A percentile compares a stretch with the other conserved stretches of the same genome.
Evolutionary conservation across 2,329 filamentous ascomycete species (phyloP).

Genomic region (Myriosclerotinia curreyana): DNA sequence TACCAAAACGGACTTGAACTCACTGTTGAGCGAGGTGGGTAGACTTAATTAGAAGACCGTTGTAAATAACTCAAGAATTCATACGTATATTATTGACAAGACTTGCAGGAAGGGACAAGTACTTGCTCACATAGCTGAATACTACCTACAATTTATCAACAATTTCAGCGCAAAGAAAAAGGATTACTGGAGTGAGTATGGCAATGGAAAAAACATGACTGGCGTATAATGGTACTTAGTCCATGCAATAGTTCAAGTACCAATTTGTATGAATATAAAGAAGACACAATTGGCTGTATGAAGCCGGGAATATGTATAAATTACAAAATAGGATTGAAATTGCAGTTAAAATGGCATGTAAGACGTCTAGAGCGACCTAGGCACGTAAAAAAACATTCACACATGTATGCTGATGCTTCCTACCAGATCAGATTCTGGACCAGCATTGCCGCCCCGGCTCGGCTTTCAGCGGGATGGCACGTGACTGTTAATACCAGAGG

Average conservation of each 20-base stretch:
- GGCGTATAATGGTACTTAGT: background rate
- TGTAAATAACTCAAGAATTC: background rate
- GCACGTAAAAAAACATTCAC: background rate
- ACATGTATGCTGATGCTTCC: background rate
- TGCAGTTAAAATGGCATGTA: background rate
- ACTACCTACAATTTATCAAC: background rate
- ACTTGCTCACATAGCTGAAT: background rate
- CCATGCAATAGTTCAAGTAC: background rate
- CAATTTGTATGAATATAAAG: background rate
- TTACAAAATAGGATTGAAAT: background rate
- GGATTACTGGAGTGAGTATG: background rate
- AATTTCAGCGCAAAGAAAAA: background rate
- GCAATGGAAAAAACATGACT: background rate
- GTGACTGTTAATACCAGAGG: background rate
- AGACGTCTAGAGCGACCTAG: background rate
- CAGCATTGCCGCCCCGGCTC: conserved; percentile 8
- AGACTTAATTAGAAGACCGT: background rate
- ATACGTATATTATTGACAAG: background rate
- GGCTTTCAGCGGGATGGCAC: background rate
- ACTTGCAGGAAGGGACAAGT: background rate
- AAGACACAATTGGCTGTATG: background rate
- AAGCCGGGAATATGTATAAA: background rate
- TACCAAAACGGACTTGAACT: background rate
- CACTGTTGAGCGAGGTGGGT: background rate
- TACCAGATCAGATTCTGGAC: background rate